Conservation (phyloP, 306 rosid genomes). For the Sicyos baderoa region DNA sequence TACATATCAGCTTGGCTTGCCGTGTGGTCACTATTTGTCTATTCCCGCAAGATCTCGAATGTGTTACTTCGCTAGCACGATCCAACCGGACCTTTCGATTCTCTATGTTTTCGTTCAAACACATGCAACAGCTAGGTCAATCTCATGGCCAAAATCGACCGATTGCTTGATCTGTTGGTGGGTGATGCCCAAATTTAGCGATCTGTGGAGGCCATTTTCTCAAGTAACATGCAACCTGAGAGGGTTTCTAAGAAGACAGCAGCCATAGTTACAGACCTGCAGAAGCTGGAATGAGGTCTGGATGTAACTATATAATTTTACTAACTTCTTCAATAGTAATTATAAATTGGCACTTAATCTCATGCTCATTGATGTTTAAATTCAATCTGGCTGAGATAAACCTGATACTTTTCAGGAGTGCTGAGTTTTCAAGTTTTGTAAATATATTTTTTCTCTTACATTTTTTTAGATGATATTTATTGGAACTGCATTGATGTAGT, state of each 20-base stretch:
- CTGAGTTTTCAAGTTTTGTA: constrained; percentile 17
- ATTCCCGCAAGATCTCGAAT: constrained; percentile 77
- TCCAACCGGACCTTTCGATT: not conserved
- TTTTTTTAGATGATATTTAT: not conserved
- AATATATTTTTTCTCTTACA: not conserved
- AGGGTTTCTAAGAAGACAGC: constrained; percentile 1
- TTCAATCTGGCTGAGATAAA: constrained; percentile 9
- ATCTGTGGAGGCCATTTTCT: constrained; percentile 4
- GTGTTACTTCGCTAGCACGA: constrained; percentile 54
- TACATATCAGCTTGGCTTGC: constrained; percentile 96
- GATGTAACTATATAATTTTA: constrained; percentile 15
- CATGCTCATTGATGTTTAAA: constrained; percentile 9
- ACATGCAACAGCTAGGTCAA: not conserved
- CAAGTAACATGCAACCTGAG: not conserved
- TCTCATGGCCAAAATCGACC: constrained; percentile 12
- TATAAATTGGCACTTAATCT: constrained; percentile 4
- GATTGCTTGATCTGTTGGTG: constrained; percentile 17
- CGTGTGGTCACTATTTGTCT: constrained; percentile 77
- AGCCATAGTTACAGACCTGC: constrained; percentile 9
- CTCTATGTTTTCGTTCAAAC: not conserved
- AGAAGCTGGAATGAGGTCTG: constrained; percentile 17
- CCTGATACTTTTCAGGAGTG: constrained; percentile 7
- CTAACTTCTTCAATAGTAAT: constrained; percentile 7
- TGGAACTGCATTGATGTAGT: constrained; percentile 5
- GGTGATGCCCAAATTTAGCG: constrained; percentile 12